Conservation (phyloP, 768 basidiomycete species). For the Tulasnella sp. region DNA sequence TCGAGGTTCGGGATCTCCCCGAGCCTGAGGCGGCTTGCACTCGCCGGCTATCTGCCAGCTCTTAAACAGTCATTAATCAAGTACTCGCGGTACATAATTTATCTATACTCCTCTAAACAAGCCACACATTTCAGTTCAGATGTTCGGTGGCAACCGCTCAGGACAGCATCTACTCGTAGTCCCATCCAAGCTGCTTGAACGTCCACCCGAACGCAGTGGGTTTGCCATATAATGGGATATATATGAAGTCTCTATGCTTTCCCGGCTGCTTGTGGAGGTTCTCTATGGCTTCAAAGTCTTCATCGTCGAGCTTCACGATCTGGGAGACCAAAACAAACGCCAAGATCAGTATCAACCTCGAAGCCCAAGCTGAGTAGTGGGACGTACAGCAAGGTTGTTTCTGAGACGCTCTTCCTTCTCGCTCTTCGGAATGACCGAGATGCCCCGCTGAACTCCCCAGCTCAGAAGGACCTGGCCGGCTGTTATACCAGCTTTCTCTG, state of each 20-base stretch:
- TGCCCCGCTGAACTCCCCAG: constrained; percentile 65
- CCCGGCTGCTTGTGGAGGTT: neutral
- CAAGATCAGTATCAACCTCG: neutral
- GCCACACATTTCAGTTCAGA: too few species aligned
- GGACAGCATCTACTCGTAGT: neutral
- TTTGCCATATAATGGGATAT: neutral
- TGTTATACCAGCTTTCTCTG: constrained; percentile 41
- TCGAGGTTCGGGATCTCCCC: constrained; percentile 60
- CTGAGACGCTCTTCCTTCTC: constrained; percentile 36
- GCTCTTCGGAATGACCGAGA: too few species aligned
- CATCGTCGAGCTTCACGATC: neutral
- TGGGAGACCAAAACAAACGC: neutral
- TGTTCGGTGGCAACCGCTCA: too few species aligned
- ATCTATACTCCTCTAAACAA: constrained; percentile 33
- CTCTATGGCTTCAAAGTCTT: neutral
- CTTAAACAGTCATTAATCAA: too few species aligned
- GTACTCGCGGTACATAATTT: too few species aligned
- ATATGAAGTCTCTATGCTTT: neutral
- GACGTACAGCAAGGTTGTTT: neutral
- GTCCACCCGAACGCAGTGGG: neutral
- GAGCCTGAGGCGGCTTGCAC: too few species aligned
- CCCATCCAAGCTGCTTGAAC: too few species aligned
- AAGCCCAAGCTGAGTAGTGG: neutral
- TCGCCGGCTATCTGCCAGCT: too few species aligned
- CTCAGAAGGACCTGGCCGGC: constrained; percentile 75